phyloP scores from a whole-genome alignment of 2,329 filamentous ascomycete genomes.

The Monilinia laxa region DNA sequence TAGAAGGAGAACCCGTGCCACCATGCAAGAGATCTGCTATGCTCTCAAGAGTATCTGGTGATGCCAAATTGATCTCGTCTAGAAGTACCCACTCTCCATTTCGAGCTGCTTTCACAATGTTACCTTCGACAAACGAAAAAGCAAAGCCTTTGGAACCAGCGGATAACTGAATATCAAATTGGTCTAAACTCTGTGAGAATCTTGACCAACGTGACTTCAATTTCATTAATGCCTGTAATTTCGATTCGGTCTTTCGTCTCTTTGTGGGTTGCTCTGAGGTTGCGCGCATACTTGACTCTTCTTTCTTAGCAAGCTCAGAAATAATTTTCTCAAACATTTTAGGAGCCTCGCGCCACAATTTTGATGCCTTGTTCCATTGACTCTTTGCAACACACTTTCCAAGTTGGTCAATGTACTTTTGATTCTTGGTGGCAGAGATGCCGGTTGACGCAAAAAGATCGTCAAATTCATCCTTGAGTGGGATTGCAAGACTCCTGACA shows the following conservation, averaged over 20 bases:
- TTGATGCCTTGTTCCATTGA: constrained; percentile 84
- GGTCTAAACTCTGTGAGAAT: constrained; percentile 71
- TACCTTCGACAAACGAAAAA: constrained; percentile 94
- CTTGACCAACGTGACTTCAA: constrained; percentile 71
- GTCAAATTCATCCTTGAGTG: constrained; percentile 91
- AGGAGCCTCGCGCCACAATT: constrained; percentile 84
- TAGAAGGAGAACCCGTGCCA: constrained; percentile 71
- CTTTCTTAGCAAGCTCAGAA: constrained; percentile 51
- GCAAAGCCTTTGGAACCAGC: constrained; percentile 75
- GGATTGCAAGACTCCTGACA: constrained; percentile 80
- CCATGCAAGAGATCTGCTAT: constrained; percentile 83
- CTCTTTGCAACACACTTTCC: constrained; percentile 75
- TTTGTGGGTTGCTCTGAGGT: constrained; percentile 66
- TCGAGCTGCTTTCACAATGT: constrained; percentile 90
- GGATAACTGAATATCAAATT: constrained; percentile 77
- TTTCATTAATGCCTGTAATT: constrained; percentile 60
- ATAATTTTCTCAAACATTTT: constrained; percentile 79
- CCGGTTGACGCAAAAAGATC: constrained; percentile 80
- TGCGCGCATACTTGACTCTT: constrained; percentile 41
- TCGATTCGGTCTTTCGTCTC: constrained; percentile 63
- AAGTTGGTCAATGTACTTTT: constrained; percentile 79
- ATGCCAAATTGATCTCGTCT: constrained; percentile 96
- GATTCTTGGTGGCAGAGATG: constrained; percentile 85
- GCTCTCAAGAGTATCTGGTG: constrained; percentile 90
- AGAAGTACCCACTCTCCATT: constrained; percentile 97